phyloP scores from a whole-genome alignment of 108 stramenopile species.

The Cyclotella kingstonii region DNA sequence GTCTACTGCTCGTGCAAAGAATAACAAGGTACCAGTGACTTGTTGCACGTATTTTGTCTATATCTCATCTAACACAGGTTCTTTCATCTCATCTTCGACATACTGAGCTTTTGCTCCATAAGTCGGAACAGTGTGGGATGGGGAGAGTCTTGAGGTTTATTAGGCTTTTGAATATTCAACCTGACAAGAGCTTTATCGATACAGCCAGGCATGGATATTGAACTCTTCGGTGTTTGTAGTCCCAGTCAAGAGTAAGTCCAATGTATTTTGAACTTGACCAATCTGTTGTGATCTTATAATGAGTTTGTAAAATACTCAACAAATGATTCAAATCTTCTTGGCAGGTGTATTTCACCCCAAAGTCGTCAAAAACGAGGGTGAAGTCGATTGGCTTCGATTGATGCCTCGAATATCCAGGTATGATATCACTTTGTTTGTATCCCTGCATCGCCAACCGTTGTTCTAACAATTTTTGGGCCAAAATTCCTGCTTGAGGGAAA shows the following conservation, averaged over 20 bases:
- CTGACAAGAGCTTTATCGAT: no score
- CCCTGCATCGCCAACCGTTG: neutral
- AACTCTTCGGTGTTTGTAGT: no score
- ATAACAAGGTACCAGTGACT: no score
- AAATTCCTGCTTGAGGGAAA: no score
- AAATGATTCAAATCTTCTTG: neutral
- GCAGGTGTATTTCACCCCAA: slow-evolving; percentile 1
- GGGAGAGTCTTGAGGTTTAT: neutral
- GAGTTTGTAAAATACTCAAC: neutral
- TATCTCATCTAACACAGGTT: no score
- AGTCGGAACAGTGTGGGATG: neutral
- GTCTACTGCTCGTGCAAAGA: no score
- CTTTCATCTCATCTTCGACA: no score
- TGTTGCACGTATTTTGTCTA: no score
- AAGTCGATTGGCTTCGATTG: neutral
- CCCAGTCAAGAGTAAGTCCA: no score
- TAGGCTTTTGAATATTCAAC: neutral
- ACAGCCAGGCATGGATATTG: neutral
- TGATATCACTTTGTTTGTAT: neutral
- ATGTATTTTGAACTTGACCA: no score
- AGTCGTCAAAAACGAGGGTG: neutral
- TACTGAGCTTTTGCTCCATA: no score
- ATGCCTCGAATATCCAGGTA: neutral
- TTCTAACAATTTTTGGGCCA: neutral
- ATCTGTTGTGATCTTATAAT: no score